Percentiles rank a stretch among this genome's conserved stretches.
phyloP scores from a whole-genome alignment of 2,329 filamentous ascomycete species.

The Chaetothyriales sp. region DNA sequence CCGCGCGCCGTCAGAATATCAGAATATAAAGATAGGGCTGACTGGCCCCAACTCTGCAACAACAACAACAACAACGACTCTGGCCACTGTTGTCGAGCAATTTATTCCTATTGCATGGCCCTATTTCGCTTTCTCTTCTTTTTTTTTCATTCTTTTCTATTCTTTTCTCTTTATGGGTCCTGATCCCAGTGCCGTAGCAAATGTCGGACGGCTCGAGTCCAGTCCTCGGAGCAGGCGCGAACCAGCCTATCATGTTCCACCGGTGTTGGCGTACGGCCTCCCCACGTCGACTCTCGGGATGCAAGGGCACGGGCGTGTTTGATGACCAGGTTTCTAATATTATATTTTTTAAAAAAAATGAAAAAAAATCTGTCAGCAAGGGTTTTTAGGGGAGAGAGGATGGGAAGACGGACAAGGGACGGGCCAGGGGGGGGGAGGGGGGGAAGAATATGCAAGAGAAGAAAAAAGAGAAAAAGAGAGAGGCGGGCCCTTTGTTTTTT shows the following conservation, averaged over 20 bases:
- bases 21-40: too few relatives aligned
- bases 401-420: too few relatives aligned
- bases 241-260: constrained; percentile 45
- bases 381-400: not conserved
- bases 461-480: not conserved
- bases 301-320: constrained; percentile 48
- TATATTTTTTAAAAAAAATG: too few relatives aligned
- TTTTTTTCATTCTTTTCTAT: too few relatives aligned
- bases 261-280: constrained; percentile 38
- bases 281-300: constrained; percentile 55
- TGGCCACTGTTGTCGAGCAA: too few relatives aligned
- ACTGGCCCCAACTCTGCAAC: too few relatives aligned
- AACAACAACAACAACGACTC: too few relatives aligned
- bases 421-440: not conserved
- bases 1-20: too few relatives aligned
- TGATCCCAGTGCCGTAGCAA: constrained; percentile 56
- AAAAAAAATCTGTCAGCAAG: constrained; percentile 7
- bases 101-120: too few relatives aligned
- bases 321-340: constrained; percentile 41
- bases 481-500: too few relatives aligned
- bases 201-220: constrained; percentile 47
- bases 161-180: constrained; percentile 28
- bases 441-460: not conserved
- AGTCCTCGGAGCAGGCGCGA: constrained; percentile 50
- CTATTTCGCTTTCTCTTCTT: too few relatives aligned